These are phyloP conservation scores for Nepenthes gracilis DNA, from an alignment of 148 eudicot genomes.

Conservation along the genomic window DNA sequence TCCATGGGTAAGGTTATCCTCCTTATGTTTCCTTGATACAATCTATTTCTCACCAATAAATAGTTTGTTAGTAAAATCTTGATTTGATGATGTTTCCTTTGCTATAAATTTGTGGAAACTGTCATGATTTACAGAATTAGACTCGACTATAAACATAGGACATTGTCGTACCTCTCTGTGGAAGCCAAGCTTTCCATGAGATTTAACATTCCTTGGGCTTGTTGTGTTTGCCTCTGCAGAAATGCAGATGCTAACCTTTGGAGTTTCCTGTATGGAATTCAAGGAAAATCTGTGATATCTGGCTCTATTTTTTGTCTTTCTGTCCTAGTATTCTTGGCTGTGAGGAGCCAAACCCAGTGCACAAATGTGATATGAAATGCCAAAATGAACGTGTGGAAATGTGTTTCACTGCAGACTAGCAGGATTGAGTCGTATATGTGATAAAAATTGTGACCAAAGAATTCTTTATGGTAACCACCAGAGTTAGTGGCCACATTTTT, in stretches of 20 bases:
- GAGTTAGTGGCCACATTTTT: constrained; percentile 79
- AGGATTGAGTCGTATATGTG: constrained; percentile 82
- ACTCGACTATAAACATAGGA: too few species aligned
- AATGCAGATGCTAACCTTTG: neutral
- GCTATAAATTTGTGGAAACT: too few species aligned
- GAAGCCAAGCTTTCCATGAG: neutral
- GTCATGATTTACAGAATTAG: too few species aligned
- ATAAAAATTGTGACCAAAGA: constrained; percentile 75
- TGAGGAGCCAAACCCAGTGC: constrained; percentile 64
- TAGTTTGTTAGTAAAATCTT: too few species aligned
- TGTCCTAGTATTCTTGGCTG: constrained; percentile 81
- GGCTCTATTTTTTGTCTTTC: constrained; percentile 68
- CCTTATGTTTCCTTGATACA: too few species aligned
- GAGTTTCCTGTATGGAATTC: constrained; percentile 43
- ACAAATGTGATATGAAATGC: constrained; percentile 95
- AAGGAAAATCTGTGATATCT: constrained; percentile 45
- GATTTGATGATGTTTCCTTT: too few species aligned
- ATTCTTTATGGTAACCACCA: constrained; percentile 77
- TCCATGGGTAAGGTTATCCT: too few species aligned
- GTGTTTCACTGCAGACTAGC: constrained; percentile 87
- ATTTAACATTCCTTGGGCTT: neutral
- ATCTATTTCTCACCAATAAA: too few species aligned
- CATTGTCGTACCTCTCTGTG: neutral
- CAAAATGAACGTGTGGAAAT: constrained; percentile 79
- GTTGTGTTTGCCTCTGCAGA: constrained; percentile 1